A percentile compares a stretch with the other conserved stretches of the same genome.
These are phyloP conservation scores for Didymella pinodella DNA, from an alignment of 2,329 filamentous ascomycete genomes.

Conservation along the genomic window DNA sequence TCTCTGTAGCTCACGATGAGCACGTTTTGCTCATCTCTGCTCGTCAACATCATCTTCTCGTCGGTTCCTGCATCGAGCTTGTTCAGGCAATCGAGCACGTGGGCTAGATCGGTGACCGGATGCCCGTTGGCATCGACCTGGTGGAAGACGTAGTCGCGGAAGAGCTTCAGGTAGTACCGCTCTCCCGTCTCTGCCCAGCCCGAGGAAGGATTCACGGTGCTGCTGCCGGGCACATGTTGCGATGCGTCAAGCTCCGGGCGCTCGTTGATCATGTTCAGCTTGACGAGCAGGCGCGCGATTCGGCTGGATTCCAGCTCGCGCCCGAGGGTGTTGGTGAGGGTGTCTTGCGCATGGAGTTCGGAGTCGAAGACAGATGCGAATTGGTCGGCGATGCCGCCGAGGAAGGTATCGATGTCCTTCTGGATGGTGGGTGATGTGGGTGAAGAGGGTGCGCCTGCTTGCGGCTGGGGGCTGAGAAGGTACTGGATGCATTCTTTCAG, in stretches of 20 bases:
- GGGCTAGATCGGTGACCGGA: conserved; percentile 83
- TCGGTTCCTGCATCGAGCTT: conserved; percentile 91
- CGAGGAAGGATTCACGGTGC: conserved; percentile 38
- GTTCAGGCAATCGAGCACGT: conserved; percentile 86
- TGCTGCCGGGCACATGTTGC: conserved; percentile 49
- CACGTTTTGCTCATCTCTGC: conserved; percentile 87
- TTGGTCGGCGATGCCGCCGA: conserved; percentile 79
- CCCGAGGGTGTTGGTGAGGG: conserved; percentile 73
- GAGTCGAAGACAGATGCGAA: conserved; percentile 79
- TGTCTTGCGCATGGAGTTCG: conserved; percentile 80
- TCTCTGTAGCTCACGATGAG: conserved; percentile 92
- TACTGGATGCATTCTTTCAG: conserved; percentile 82
- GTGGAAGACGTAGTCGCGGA: conserved; percentile 97
- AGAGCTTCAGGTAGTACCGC: conserved; percentile 90
- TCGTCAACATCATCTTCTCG: conserved; percentile 85
- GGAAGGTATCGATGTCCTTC: conserved; percentile 81
- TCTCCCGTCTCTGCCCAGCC: conserved; percentile 93
- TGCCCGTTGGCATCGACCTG: conserved; percentile 87
- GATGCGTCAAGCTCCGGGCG: conserved; percentile 84
- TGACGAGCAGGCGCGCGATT: conserved; percentile 79
- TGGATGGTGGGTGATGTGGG: conserved; percentile 50
- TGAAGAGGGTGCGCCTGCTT: conserved; percentile 39
- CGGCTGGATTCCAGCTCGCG: conserved; percentile 91
- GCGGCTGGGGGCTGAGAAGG: conserved; percentile 70
- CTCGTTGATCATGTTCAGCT: conserved; percentile 88